Percentiles rank a stretch among this genome's conserved stretches.
phyloP scores from a whole-genome alignment of 2,329 filamentous ascomycete species.

The Pleomassaria siparia region DNA sequence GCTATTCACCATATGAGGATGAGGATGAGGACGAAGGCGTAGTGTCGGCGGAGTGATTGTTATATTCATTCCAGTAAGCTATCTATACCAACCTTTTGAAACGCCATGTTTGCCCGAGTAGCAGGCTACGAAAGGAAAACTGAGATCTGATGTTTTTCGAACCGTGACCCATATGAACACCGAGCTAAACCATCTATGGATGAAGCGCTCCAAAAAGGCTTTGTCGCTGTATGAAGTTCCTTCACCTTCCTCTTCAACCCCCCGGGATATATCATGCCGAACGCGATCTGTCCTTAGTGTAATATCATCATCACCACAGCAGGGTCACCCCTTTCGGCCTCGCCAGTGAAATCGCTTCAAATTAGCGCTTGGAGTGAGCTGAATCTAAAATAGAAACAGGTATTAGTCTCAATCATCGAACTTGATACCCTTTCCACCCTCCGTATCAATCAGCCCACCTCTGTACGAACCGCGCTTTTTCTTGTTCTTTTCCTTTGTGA shows the following conservation, averaged over 20 bases:
- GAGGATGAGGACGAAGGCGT: neutral
- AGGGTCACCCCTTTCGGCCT: neutral
- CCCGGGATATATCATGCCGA: no score
- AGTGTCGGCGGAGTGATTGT: neutral
- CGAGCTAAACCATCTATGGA: neutral
- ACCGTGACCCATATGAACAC: neutral
- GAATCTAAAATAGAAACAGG: neutral
- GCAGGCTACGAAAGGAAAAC: neutral
- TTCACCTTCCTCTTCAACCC: neutral
- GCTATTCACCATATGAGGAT: neutral
- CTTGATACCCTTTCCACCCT: slow-evolving; percentile 82
- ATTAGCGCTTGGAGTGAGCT: neutral
- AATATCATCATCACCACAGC: no score
- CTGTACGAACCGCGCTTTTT: slow-evolving; percentile 77
- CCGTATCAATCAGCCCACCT: slow-evolving; percentile 83
- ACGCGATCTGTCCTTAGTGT: no score
- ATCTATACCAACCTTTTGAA: neutral
- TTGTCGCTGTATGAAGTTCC: neutral
- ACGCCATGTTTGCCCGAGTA: neutral
- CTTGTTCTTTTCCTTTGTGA: slow-evolving; percentile 99
- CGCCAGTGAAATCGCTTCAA: neutral
- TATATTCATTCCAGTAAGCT: neutral
- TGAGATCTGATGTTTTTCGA: neutral
- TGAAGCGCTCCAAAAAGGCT: neutral
- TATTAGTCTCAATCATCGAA: slow-evolving; percentile 71